Evolutionary conservation across 768 basidiomycete species (phyloP).

Genomic region (Hemileccinum impolitum): DNA sequence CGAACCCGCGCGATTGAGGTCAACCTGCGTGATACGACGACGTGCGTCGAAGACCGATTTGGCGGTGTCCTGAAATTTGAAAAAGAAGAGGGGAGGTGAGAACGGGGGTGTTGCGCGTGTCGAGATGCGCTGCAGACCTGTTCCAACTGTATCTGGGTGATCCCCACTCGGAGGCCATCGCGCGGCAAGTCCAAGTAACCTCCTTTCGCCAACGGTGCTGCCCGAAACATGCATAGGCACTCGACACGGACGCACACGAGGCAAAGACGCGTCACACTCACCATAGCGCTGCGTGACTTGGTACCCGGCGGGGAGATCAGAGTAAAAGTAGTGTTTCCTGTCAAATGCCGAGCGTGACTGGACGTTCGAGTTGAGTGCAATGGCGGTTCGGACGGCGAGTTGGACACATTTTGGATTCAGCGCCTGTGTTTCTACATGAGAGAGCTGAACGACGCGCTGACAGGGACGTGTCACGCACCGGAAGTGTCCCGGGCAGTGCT

Average conservation of each 20-base stretch:
- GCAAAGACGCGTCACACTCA: slow-evolving; percentile 26
- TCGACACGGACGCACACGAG: background rate
- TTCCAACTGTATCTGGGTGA: slow-evolving; percentile 94
- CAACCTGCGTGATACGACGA: slow-evolving; percentile 58
- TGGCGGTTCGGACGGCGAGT: slow-evolving; percentile 74
- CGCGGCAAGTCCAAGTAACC: slow-evolving; percentile 54
- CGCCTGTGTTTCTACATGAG: slow-evolving; percentile 6
- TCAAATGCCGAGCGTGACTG: slow-evolving; percentile 82
- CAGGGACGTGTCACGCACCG: slow-evolving; percentile 48
- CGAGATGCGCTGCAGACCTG: slow-evolving; percentile 52
- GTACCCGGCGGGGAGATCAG: slow-evolving; percentile 90
- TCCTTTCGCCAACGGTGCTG: slow-evolving; percentile 75
- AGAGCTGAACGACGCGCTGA: background rate
- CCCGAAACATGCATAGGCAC: background rate
- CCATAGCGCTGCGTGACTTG: slow-evolving; percentile 98
- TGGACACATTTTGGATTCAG: slow-evolving; percentile 71
- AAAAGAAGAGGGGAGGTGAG: background rate
- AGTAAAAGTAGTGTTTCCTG: slow-evolving; percentile 97
- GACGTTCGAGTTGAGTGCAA: slow-evolving; percentile 68
- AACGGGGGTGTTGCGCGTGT: background rate
- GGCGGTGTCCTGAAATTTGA: slow-evolving; percentile 75
- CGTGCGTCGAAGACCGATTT: slow-evolving; percentile 67
- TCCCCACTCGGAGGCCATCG: slow-evolving; percentile 53
- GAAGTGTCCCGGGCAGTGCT: slow-evolving; percentile 89
- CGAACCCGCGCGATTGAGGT: slow-evolving; percentile 87